These are phyloP conservation scores for Aureobasidium namibiae DNA, from an alignment of 2,329 filamentous ascomycete genomes.

Conservation along the genomic window DNA sequence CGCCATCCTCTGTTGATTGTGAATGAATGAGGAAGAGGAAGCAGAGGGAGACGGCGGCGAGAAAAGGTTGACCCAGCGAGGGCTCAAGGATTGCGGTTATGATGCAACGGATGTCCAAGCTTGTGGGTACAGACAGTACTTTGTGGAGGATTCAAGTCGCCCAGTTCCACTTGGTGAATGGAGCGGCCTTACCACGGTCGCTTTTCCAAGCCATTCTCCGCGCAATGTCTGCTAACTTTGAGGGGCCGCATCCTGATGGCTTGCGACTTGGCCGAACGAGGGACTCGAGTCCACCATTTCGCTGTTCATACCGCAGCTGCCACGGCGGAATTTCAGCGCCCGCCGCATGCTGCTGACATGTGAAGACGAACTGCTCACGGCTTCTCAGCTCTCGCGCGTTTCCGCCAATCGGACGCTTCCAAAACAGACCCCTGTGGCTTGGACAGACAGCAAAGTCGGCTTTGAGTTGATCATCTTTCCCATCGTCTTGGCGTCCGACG, in stretches of 20 bases:
- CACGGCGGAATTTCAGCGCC: not conserved
- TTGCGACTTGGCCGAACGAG: not conserved
- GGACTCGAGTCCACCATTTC: not conserved
- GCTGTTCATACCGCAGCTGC: not conserved
- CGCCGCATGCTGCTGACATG: not conserved
- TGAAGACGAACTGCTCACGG: not conserved
- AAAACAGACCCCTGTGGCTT: not conserved
- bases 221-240: not conserved
- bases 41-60: not conserved
- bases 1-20: conserved; percentile 8
- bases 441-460: not conserved
- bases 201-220: not conserved
- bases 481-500: conserved; percentile 4
- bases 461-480: not conserved
- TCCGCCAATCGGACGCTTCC: not conserved
- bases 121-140: too few relatives aligned
- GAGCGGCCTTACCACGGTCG: conserved; percentile 6
- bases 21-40: conserved; percentile 2
- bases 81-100: conserved; percentile 10
- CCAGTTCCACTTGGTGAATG: not conserved
- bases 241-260: not conserved
- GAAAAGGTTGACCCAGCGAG: not conserved
- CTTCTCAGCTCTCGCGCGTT: not conserved
- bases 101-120: conserved; percentile 11
- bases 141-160: not conserved